phyloP scores from a whole-genome alignment of 441 rosid genomes.

The Francoa sonchifolia region DNA sequence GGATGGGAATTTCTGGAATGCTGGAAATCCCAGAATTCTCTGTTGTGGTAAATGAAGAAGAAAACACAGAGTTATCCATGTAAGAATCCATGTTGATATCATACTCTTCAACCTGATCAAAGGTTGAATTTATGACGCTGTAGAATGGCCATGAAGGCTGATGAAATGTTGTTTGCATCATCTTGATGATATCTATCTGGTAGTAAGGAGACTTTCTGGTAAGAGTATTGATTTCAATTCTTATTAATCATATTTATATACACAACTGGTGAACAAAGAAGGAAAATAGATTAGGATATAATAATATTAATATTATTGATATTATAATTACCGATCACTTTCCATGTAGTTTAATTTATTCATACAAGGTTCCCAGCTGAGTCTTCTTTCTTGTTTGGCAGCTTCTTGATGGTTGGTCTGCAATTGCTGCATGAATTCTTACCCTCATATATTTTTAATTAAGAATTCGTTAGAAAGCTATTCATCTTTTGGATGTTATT shows the following conservation, averaged over 20 bases:
- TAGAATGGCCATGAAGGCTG: constrained; percentile 24
- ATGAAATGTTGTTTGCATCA: constrained; percentile 24
- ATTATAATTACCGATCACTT: too few relatives aligned
- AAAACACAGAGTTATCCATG: constrained; percentile 14
- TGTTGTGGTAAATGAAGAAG: constrained; percentile 14
- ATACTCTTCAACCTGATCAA: constrained; percentile 7
- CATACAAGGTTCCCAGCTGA: too few relatives aligned
- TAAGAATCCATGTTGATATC: constrained; percentile 5
- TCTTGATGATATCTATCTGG: background rate
- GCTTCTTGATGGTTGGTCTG: too few relatives aligned
- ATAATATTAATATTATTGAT: too few relatives aligned
- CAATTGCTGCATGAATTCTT: too few relatives aligned
- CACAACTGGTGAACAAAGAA: background rate
- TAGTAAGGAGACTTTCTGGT: background rate
- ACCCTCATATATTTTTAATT: too few relatives aligned
- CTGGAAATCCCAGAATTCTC: constrained; percentile 17
- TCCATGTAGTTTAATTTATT: too few relatives aligned
- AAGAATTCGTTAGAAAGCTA: too few relatives aligned
- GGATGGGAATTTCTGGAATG: constrained; percentile 11
- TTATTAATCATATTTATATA: constrained; percentile 14
- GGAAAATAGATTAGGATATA: too few relatives aligned
- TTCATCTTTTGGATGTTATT: too few relatives aligned
- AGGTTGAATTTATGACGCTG: constrained; percentile 9
- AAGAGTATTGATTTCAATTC: constrained; percentile 7
- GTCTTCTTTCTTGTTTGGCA: too few relatives aligned